Evolutionary conservation across 495 filamentous ascomycete species (phyloP).

Genomic region (Hyphodiscus hymeniophilus): DNA sequence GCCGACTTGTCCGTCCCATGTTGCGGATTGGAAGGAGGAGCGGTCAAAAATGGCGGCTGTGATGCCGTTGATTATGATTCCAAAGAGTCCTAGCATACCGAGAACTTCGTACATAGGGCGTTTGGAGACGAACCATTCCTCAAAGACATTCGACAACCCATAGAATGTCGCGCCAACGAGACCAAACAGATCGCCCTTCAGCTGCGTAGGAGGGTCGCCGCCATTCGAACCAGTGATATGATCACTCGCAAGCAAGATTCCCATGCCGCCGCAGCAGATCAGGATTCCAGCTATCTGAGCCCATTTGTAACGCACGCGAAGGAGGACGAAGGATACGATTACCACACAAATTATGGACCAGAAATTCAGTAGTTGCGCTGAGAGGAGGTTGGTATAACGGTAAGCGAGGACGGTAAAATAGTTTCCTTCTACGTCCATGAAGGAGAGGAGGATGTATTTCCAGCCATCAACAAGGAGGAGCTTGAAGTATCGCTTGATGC

Average conservation of each 20-base stretch:
- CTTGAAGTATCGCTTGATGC: conserved; percentile 57
- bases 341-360: conserved; percentile 97
- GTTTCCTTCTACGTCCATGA: conserved; percentile 93
- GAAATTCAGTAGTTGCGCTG: conserved; percentile 94
- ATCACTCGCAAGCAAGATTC: conserved; percentile 79
- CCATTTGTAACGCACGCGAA: conserved; percentile 80
- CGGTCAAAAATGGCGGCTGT: conserved; percentile 90
- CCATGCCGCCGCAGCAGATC: conserved; percentile 88
- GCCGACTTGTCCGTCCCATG: conserved; percentile 58
- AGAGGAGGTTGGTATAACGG: conserved; percentile 49
- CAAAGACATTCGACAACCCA: conserved; percentile 79
- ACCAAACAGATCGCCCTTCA: conserved; percentile 91
- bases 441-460: conserved; percentile 89
- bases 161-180: conserved; percentile 85
- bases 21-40: conserved; percentile 53
- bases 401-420: conserved; percentile 96
- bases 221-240: conserved; percentile 67
- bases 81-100: conserved; percentile 83
- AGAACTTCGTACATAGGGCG: conserved; percentile 89
- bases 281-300: conserved; percentile 80
- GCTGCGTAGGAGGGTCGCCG: conserved; percentile 52
- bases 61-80: conserved; percentile 81
- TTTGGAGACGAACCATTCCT: conserved; percentile 87
- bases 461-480: conserved; percentile 67
- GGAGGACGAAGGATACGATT: conserved; percentile 68